These are phyloP conservation scores for Cavenderia fasciculata DNA, from an alignment of 78 protist species.

Conservation along the genomic window DNA sequence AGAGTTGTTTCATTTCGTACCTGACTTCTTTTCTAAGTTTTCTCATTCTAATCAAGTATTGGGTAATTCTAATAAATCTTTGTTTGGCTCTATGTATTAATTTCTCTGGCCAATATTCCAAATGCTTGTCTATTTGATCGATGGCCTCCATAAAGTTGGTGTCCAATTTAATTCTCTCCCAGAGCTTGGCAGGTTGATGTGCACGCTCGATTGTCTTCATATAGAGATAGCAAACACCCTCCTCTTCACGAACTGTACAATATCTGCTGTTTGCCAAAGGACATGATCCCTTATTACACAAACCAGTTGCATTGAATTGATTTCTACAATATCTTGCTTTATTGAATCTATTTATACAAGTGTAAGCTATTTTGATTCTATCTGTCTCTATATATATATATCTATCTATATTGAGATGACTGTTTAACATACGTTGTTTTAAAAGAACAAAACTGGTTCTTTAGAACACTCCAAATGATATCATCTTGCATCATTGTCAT, in stretches of 20 bases:
- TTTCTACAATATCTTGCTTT: conserved; percentile 95
- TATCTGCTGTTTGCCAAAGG: conserved; percentile 97
- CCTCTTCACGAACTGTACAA: conserved; percentile 92
- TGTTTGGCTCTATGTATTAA: conserved; percentile 89
- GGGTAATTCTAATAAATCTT: conserved; percentile 93
- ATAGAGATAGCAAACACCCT: conserved; percentile 92
- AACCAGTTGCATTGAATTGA: conserved; percentile 95
- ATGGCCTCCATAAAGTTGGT: conserved; percentile 86
- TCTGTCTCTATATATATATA: too few species aligned
- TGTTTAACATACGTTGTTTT: conserved; percentile 80
- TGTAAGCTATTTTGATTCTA: too few species aligned
- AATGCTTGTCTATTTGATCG: conserved; percentile 84
- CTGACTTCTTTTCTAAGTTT: conserved; percentile 81
- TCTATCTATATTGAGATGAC: neutral
- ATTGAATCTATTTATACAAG: conserved; percentile 62
- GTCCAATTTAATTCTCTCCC: conserved; percentile 94
- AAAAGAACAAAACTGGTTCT: conserved; percentile 90
- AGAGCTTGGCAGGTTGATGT: conserved; percentile 94
- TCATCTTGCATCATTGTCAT: conserved; percentile 89
- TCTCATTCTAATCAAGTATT: conserved; percentile 95
- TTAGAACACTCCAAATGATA: conserved; percentile 92
- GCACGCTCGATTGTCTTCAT: conserved; percentile 99
- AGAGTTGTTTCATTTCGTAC: conserved; percentile 5
- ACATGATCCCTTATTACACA: conserved; percentile 94
- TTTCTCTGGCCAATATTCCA: conserved; percentile 92